Base-by-base conservation (phyloP, 345 rosid genomes). In the Salix brachista region DNA sequence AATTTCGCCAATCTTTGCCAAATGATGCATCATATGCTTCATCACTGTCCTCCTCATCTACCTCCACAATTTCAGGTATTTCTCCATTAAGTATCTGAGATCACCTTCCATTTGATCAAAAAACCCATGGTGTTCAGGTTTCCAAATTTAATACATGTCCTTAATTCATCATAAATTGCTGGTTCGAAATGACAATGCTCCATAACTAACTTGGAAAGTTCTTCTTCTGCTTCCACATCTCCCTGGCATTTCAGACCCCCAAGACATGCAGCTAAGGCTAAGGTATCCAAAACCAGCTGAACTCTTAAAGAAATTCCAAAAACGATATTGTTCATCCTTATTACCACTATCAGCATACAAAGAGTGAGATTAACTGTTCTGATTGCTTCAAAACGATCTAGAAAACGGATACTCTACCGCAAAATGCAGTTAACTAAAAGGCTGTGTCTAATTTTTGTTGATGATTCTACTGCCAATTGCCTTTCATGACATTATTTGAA, bases 351-450 rank as follows among this genome's bases (percentile, higher is more conserved):
- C 28, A 18, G 42, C 28, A 67, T 67, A 67, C 4, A 34, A 37
- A 0, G 11, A 32, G 25, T 37, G 26, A 68, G 71, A 13, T 23
- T 58, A 81, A 26, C 17, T 72, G 82, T 83, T 88, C 89, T 0
- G 83, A 77, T 71, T 41, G 87, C 80, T 80, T 32, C 34, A 32
- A 32, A 32, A 32, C 34, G 34, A 32, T 32, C 34, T 32, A 32
- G 4, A 32, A 32, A 32, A 32, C 34, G 34, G 34, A 3, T 32
- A 3, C 34, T 32, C 4, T 32, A 32, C 34, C 34, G 34, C 34
- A 32, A 4, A 32, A 32, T 32, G 34, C 34, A 32, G 34, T 32
- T 32, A 4, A 32, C 34, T 32, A 32, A 32, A 32, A 4, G 34
- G 36, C 36, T 4, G 5, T 4, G 6, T 34, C 36, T 34, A 34